These are phyloP conservation scores for Mycena alexandri DNA, from an alignment of 768 basidiomycete genomes.

Conservation along the genomic window DNA sequence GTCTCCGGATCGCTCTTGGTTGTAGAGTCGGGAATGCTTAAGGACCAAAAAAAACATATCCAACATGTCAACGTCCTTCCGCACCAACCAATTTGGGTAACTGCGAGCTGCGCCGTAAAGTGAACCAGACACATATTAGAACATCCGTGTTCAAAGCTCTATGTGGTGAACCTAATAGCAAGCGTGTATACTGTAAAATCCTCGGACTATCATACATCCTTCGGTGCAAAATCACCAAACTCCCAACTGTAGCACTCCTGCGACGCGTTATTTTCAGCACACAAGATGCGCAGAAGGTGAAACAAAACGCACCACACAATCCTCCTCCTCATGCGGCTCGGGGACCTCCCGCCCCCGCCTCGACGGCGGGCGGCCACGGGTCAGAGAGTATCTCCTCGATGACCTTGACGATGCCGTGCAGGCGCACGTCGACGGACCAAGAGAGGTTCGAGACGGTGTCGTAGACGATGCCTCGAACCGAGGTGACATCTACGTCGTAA, in stretches of 20 bases:
- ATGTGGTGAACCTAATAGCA: no score
- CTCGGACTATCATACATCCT: background rate
- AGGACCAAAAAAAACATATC: no score
- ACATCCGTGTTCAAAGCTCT: no score
- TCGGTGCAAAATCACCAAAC: slow-evolving; percentile 55
- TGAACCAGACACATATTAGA: no score
- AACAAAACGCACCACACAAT: slow-evolving; percentile 73
- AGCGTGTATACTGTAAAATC: background rate
- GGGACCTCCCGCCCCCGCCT: slow-evolving; percentile 76
- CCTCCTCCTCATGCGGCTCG: slow-evolving; percentile 62
- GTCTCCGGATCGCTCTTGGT: slow-evolving; percentile 5
- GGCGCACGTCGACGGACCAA: slow-evolving; percentile 88
- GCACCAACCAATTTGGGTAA: no score
- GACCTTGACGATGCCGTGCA: slow-evolving; percentile 82
- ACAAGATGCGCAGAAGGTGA: background rate
- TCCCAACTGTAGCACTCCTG: slow-evolving; percentile 77
- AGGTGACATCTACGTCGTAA: slow-evolving; percentile 79
- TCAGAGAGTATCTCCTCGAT: slow-evolving; percentile 79
- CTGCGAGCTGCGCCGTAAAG: no score
- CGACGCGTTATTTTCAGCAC: background rate
- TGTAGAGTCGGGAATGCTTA: background rate
- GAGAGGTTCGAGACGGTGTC: slow-evolving; percentile 90
- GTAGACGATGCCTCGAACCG: slow-evolving; percentile 87
- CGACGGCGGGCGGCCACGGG: slow-evolving; percentile 79
- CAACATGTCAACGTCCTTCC: no score